Base-by-base conservation (phyloP, 352 stramenopile species). In the Globisporangium sylvaticum region DNA sequence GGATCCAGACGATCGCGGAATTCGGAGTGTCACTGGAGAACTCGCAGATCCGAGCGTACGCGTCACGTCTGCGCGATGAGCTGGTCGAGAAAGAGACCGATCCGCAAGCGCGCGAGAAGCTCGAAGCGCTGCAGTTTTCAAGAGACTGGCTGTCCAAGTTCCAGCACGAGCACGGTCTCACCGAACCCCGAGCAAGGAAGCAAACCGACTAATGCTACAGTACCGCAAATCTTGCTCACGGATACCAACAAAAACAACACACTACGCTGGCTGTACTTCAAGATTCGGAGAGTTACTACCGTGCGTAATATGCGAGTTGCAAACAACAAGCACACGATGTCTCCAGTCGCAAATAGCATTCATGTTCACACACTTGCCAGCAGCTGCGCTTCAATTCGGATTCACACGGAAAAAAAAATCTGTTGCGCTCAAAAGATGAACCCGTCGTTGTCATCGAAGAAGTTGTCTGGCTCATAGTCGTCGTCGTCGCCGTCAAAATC, bases 401-500 rank as follows among this genome's bases (percentile, higher is more conserved):
- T 20, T 20, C 22, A 6, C 24, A 25, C 27, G 8, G 24, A 56
- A 4, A 10, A 8, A 8, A 31, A 37, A 29, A 27, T 6, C 6
- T 37, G 9, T 14, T 31, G 12, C 14, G 27, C 27, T 37, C 54
- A 42, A 37, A 42, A 54, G n/a, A 37, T 29, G 12, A 64, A 34
- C n/a, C 34, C 58, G 14, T 55, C 25, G 14, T 59, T 64, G 15
- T 71, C 59, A 68, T 59, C 65, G 58, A 73, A 55, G 71, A 42
- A 60, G 27, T 22, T 48, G 42, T 48, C 42, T 22, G 42, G 54
- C 14, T 46, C 74, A 55, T 73, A 62, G 24, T 48, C 39, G 39
- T 48, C 15, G 15, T 65, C 59, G 5, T 77, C 58, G 39, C 70
- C 56, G 50, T 67, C 70, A 44, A 46, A 46, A 44, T 66, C 57